These are phyloP conservation scores for Rhamnella rubrinervis DNA, from an alignment of 331 rosid genomes.

Conservation along the genomic window DNA sequence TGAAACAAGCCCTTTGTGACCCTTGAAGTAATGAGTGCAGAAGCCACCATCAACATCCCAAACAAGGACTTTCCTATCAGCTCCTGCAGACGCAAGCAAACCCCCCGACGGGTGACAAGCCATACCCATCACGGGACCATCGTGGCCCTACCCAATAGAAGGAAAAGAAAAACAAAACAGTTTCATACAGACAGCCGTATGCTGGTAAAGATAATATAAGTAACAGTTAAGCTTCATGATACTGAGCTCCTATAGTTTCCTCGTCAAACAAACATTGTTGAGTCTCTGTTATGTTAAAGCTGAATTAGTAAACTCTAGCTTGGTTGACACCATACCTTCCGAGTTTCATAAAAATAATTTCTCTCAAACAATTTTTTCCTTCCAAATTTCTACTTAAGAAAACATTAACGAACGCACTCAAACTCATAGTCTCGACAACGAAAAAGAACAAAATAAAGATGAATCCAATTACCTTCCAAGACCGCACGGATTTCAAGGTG, in stretches of 20 bases:
- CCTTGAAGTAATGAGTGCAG: constrained; percentile 87
- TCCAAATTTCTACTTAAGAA: neutral
- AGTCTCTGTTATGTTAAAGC: too few species aligned
- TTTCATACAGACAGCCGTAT: neutral
- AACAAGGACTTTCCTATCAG: constrained; percentile 84
- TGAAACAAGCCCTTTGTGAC: constrained; percentile 83
- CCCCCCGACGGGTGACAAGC: constrained; percentile 86
- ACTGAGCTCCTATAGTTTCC: too few species aligned
- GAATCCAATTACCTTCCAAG: constrained; percentile 75
- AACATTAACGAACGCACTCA: too few species aligned
- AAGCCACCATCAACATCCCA: constrained; percentile 95
- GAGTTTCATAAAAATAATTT: too few species aligned
- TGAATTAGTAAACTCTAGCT: too few species aligned
- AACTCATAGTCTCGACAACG: too few species aligned
- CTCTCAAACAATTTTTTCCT: neutral
- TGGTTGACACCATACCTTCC: too few species aligned
- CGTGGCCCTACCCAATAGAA: constrained; percentile 62
- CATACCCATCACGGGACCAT: constrained; percentile 94
- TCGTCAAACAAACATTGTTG: too few species aligned
- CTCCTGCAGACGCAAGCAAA: constrained; percentile 88
- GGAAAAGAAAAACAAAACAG: neutral
- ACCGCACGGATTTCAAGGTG: constrained; percentile 63
- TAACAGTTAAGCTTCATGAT: too few species aligned
- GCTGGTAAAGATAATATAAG: too few species aligned
- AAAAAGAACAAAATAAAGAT: neutral